Percentiles rank a stretch among this genome's conserved stretches.
Conservation (phyloP, 345 rosid species). For the Jatropha curcas region DNA sequence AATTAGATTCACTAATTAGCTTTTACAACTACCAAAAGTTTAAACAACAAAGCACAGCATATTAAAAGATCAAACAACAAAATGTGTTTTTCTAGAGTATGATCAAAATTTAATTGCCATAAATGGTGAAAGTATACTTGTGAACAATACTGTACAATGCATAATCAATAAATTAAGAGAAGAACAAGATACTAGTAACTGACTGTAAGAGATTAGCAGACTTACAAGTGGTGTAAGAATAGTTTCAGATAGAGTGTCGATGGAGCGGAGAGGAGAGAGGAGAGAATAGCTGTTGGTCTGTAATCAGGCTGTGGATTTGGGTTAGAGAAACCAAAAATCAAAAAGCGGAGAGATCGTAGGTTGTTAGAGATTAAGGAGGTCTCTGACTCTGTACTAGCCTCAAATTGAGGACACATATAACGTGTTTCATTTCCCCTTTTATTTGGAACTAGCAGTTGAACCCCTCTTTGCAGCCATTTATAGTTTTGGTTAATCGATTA, state of each 20-base stretch:
- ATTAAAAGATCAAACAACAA: too few relatives aligned
- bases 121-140: not conserved
- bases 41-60: too few relatives aligned
- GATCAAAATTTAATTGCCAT: too few relatives aligned
- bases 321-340: not conserved
- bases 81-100: too few relatives aligned
- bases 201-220: not conserved
- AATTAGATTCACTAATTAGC: too few relatives aligned
- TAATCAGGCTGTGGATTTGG: not conserved
- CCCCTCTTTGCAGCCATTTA: not conserved
- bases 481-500: not conserved
- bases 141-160: not conserved
- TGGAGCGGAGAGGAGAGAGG: not conserved
- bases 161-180: not conserved
- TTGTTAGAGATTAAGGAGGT: slow-evolving; percentile 33
- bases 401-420: not conserved
- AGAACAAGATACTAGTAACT: too few relatives aligned
- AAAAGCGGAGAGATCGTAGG: not conserved
- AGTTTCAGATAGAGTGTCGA: not conserved
- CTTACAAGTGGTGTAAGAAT: not conserved
- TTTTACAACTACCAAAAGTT: too few relatives aligned
- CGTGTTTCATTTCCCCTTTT: slow-evolving; percentile 15
- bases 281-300: not conserved
- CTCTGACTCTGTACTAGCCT: slow-evolving; percentile 20
- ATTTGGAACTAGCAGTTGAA: slow-evolving; percentile 3